Conservation (phyloP, 2,329 filamentous ascomycete species). For the Mycosphaerella sp. region DNA sequence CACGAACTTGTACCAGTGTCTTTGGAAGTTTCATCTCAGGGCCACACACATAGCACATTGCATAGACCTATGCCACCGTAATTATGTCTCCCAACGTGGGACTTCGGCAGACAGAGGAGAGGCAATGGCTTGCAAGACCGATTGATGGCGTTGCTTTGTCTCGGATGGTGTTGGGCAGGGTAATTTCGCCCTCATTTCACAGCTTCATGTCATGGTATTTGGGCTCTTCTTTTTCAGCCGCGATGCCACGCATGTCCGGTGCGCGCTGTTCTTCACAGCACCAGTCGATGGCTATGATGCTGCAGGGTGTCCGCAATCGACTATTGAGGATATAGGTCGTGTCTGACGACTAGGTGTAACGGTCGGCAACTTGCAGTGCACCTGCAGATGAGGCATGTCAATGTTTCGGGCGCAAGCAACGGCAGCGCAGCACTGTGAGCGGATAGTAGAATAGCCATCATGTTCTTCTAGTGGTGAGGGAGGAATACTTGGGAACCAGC, state of each 20-base stretch:
- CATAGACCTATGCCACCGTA: background rate
- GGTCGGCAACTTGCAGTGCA: background rate
- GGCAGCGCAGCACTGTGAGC: background rate
- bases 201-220: background rate
- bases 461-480: background rate
- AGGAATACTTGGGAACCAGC: background rate
- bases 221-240: background rate
- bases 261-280: background rate
- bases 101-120: too few species aligned
- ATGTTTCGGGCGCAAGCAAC: background rate
- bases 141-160: too few species aligned
- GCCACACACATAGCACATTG: conserved; percentile 35
- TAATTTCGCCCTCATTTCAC: background rate
- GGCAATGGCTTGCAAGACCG: too few species aligned
- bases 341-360: background rate
- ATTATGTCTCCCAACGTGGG: background rate
- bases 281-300: background rate
- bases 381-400: background rate
- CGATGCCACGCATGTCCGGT: background rate
- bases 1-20: conserved; percentile 10
- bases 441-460: background rate
- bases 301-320: background rate
- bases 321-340: background rate
- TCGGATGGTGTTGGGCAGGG: background rate
- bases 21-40: conserved; percentile 47